Evolutionary conservation across 495 filamentous ascomycete genomes (phyloP), one percentile per base, ranked within the genome.

Genomic region (Recurvomyces mirabilis): DNA sequence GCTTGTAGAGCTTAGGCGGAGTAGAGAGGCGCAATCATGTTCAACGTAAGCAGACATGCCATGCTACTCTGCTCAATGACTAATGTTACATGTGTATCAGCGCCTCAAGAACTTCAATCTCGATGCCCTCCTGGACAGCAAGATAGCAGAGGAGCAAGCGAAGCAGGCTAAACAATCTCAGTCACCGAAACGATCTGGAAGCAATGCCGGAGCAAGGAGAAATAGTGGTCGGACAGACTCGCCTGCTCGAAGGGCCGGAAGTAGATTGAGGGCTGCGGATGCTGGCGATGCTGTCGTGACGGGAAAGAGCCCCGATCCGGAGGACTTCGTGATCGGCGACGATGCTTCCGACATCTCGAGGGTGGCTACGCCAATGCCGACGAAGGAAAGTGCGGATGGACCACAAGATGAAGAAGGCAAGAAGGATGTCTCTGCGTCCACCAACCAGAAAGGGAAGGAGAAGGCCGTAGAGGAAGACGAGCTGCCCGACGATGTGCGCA

Each of bases 141-240:
- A 79, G 52, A 87, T 94, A 49, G 82, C 85, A 52, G 84, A 94
- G 66, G 87, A 94, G 69, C 84, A 91, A 64, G 82, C 84, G 42
- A 78, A 84, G 37, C 78, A 84, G 54, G 72, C 70, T 53, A 63
- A 78, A 33, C 58, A 66, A 43, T 10, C 36, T 2, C 62, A 69
- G 15, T 66, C 71, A 32, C 59, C 69, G 24, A 38, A 28, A 1
- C 26, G 47, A 32, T 21, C 52, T 20, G 23, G 67, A 65, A 40
- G 70, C 70, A 40, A 49, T 61, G 44, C 74, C 12, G 53, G 71
- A 35, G 62, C 72, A 21, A 64, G 73, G 23, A 67, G 74, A 18
- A 60, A 67, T 24, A 64, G 68, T 18, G 65, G 68, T 18, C 40
- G 52, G 20, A 44, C 53, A 26, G 45, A 43, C 32, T 51, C 47